Evolutionary conservation across 176 grass and related monocot genomes (phyloP).

Genomic region (Oryza longistaminata): DNA sequence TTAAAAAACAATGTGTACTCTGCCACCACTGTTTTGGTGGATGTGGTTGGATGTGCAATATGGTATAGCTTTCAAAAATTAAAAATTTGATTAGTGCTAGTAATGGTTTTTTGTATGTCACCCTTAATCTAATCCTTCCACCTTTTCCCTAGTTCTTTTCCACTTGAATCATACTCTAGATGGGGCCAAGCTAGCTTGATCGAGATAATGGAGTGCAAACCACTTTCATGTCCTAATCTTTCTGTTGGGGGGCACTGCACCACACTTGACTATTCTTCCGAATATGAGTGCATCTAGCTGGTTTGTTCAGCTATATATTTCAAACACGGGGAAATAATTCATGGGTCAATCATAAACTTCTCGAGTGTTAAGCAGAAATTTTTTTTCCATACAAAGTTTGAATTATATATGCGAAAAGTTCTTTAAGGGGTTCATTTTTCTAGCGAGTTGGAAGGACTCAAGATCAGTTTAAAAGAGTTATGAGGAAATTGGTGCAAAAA

Average conservation of each 20-base stretch:
- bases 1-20: background rate
- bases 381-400: background rate
- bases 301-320: slow-evolving; percentile 35
- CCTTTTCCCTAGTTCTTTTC: background rate
- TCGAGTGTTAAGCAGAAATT: background rate
- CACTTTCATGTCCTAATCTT: slow-evolving; percentile 27
- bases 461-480: background rate
- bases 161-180: background rate
- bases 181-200: slow-evolving; percentile 10
- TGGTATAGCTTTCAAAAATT: background rate
- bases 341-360: background rate
- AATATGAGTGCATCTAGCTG: background rate
- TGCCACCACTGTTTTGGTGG: slow-evolving; percentile 3
- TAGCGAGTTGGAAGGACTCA: background rate
- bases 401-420: background rate
- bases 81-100: background rate
- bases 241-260: background rate
- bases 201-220: slow-evolving; percentile 16
- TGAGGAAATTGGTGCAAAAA: no score
- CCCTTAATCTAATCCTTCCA: background rate
- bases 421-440: background rate
- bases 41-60: slow-evolving; percentile 13
- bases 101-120: slow-evolving; percentile 14
- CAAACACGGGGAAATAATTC: background rate
- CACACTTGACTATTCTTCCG: slow-evolving; percentile 7